A percentile compares a stretch with the other conserved stretches of the same genome.
Evolutionary conservation across 495 filamentous ascomycete species (phyloP).

Genomic region (Parmelia sp.): DNA sequence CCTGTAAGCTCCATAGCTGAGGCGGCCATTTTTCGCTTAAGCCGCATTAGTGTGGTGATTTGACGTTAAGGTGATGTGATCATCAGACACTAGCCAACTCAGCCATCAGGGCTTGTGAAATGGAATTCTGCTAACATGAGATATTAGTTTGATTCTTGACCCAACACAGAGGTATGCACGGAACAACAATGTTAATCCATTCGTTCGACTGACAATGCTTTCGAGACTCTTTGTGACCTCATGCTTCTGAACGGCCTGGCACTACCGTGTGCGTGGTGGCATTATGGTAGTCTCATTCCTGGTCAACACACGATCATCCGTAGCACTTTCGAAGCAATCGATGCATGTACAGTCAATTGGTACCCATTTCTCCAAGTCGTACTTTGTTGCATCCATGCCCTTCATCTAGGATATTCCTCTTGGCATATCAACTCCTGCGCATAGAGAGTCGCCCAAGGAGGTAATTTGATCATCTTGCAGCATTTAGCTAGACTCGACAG

Average conservation of each 20-base stretch:
- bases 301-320: neutral
- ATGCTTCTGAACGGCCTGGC: neutral
- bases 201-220: no score
- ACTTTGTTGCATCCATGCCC: neutral
- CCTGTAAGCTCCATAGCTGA: neutral
- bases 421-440: neutral
- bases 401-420: neutral
- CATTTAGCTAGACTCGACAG: neutral
- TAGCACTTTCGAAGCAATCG: neutral
- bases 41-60: neutral
- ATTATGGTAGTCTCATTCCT: neutral
- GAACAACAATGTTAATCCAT: no score
- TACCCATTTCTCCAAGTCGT: neutral
- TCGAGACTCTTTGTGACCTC: neutral
- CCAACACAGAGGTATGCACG: no score
- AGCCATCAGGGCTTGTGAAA: constrained; percentile 2
- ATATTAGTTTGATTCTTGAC: neutral
- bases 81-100: neutral
- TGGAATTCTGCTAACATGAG: neutral
- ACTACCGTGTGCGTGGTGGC: neutral
- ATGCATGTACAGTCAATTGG: neutral
- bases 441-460: neutral
- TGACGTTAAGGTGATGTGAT: no score
- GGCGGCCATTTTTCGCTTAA: neutral
- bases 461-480: neutral